A percentile compares a stretch with the other conserved stretches of the same genome.
Conservation (phyloP, 164 flowering plant species). For the Stephania cephalantha region DNA sequence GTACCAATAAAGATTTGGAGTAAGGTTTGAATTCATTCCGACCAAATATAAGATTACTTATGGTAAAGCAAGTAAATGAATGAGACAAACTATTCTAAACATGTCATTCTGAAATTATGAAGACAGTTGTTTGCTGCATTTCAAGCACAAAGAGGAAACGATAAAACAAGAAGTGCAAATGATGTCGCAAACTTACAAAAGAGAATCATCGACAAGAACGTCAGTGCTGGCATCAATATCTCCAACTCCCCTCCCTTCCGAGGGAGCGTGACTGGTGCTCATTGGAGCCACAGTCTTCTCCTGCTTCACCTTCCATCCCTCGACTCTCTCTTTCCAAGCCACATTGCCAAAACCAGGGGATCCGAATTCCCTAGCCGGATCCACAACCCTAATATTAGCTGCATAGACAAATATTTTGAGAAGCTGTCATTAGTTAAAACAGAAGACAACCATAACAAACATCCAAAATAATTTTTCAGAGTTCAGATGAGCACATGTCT, state of each 20-base stretch:
- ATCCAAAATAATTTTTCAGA: constrained; percentile 15
- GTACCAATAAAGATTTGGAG: not conserved
- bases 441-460: not conserved
- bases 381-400: constrained; percentile 66
- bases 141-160: not conserved
- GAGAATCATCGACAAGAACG: constrained; percentile 29
- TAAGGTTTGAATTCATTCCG: not conserved
- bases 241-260: constrained; percentile 64
- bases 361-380: constrained; percentile 74
- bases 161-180: not conserved
- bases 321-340: constrained; percentile 58
- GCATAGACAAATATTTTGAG: constrained; percentile 16
- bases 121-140: not conserved
- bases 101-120: not conserved
- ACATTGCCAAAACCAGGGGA: constrained; percentile 56
- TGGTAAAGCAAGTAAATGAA: not conserved
- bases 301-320: constrained; percentile 54
- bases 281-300: constrained; percentile 54
- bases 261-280: constrained; percentile 46
- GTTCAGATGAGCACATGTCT: constrained; percentile 33
- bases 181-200: constrained; percentile 23
- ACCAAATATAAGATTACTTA: too few species aligned
- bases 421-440: not conserved
- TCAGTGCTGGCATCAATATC: constrained; percentile 35
- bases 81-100: not conserved